These are phyloP conservation scores for Sindora glabra DNA, from an alignment of 306 rosid genomes.

Conservation along the genomic window DNA sequence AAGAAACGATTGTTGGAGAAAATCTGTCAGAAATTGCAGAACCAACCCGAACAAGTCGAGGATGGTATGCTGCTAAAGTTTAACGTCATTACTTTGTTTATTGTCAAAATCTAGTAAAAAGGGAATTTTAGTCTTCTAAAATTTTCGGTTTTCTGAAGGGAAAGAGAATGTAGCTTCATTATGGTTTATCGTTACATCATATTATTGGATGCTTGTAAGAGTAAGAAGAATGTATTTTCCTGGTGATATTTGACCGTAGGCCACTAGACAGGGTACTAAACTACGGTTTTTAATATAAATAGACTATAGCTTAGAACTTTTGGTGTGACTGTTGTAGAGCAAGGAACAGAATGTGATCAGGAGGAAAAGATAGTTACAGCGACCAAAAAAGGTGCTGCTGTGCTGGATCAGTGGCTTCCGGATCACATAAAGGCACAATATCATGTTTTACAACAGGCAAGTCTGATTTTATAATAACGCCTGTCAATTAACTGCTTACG, in stretches of 20 bases:
- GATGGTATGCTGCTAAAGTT: constrained; percentile 19
- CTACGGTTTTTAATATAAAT: not conserved
- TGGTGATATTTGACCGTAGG: not conserved
- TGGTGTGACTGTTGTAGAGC: constrained; percentile 21
- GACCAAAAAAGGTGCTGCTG: constrained; percentile 82
- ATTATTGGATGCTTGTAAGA: not conserved
- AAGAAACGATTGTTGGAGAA: constrained; percentile 41
- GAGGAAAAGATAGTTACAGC: constrained; percentile 66
- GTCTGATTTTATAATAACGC: constrained; percentile 6
- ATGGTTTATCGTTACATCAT: not conserved
- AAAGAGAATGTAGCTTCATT: not conserved
- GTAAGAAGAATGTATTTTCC: not conserved
- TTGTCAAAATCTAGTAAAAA: not conserved
- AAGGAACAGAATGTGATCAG: constrained; percentile 19
- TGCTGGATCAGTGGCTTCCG: constrained; percentile 82
- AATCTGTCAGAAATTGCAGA: constrained; percentile 23
- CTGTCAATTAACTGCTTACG: not conserved
- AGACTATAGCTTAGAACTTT: too few species aligned
- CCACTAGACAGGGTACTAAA: too few species aligned
- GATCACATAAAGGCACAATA: constrained; percentile 59
- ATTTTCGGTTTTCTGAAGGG: not conserved
- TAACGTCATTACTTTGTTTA: not conserved
- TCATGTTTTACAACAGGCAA: constrained; percentile 76
- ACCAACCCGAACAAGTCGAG: constrained; percentile 5
- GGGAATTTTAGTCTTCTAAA: not conserved